Base-by-base conservation (phyloP, 2,329 filamentous ascomycete species). In the Beauveria rudraprayagi region DNA sequence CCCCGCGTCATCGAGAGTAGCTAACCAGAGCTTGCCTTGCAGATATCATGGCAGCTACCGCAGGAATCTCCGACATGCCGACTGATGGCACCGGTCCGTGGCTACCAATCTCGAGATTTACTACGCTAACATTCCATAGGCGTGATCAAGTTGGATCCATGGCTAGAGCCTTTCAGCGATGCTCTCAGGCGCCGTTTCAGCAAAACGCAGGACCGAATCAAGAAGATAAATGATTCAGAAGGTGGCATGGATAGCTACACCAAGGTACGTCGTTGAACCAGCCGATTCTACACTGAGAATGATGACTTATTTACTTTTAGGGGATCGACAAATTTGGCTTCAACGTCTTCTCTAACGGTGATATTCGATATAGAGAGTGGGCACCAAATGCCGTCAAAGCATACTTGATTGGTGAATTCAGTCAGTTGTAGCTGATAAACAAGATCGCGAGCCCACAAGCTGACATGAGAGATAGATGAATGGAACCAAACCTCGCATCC, bases 311-410 rank as follows among this genome's bases (percentile, higher is more conserved):
- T 16, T 22, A 7, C 40, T 22, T 22, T 10, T 17, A 95, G 91
- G 93, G 94, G 50, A 89, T 85, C 64, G 91, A 97, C 70, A 87
- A 82, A 64, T 96, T 90, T 70, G 94, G 94, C 61, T 85, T 99
- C 75, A 91, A 90, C 67, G 87, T 94, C 63, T 82, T 88, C 70
- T 78, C 84, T 59, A 86, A 96, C 69, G 91, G 91, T 73, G 92
- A 92, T 73, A 91, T 99, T 66, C 80, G 82, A 62, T 99, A 99
- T 75, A 84, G 91, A 67, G 94, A 99, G 82, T 99, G 94, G 94
- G 94, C 94, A 1, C 92, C 94, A 28, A 95, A 92, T 78, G 93
- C 92, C 59, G 80, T 85, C 46, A 82, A 89, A 70, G 94, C 94
- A 55, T 92, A 87, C 72, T 82, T 99, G 57, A 88, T 96, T 67